These are phyloP conservation scores for Galerina marginata DNA, from an alignment of 768 basidiomycete species.

Conservation along the genomic window DNA sequence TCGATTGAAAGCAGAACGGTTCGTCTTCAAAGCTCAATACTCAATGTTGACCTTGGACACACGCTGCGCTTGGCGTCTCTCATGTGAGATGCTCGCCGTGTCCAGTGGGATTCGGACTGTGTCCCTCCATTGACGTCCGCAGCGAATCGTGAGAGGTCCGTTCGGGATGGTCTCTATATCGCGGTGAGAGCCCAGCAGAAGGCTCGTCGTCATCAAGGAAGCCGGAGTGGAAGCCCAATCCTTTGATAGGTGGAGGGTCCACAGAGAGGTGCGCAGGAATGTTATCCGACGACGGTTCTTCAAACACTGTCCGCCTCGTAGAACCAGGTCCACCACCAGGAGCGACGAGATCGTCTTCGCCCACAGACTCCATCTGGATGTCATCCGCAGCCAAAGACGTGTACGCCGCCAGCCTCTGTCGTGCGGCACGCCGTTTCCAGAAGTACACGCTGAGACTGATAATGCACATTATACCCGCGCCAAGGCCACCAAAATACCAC, in stretches of 20 bases:
- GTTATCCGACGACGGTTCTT: slow-evolving; percentile 48
- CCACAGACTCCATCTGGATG: slow-evolving; percentile 75
- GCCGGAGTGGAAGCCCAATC: slow-evolving; percentile 71
- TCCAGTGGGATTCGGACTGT: slow-evolving; percentile 5
- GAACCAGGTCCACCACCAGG: slow-evolving; percentile 37
- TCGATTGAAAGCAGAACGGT: too few species aligned
- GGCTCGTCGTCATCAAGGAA: slow-evolving; percentile 84
- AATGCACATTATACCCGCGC: slow-evolving; percentile 72
- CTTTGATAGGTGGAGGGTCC: slow-evolving; percentile 36
- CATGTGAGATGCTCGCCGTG: slow-evolving; percentile 4
- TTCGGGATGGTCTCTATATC: slow-evolving; percentile 61
- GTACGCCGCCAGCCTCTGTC: slow-evolving; percentile 50
- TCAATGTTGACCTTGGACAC: not conserved
- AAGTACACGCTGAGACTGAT: slow-evolving; percentile 71
- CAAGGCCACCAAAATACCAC: slow-evolving; percentile 84
- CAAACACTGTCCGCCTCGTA: slow-evolving; percentile 77
- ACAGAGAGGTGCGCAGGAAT: slow-evolving; percentile 16
- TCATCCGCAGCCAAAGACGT: slow-evolving; percentile 69
- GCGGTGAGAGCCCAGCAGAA: slow-evolving; percentile 38
- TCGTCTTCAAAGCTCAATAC: too few species aligned
- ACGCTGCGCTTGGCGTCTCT: not conserved
- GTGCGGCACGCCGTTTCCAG: slow-evolving; percentile 62
- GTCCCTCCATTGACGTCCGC: slow-evolving; percentile 15
- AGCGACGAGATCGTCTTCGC: slow-evolving; percentile 24
- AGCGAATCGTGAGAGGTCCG: slow-evolving; percentile 16